Evolutionary conservation across 768 basidiomycete genomes (phyloP).

Genomic region (Cyathus striatus): DNA sequence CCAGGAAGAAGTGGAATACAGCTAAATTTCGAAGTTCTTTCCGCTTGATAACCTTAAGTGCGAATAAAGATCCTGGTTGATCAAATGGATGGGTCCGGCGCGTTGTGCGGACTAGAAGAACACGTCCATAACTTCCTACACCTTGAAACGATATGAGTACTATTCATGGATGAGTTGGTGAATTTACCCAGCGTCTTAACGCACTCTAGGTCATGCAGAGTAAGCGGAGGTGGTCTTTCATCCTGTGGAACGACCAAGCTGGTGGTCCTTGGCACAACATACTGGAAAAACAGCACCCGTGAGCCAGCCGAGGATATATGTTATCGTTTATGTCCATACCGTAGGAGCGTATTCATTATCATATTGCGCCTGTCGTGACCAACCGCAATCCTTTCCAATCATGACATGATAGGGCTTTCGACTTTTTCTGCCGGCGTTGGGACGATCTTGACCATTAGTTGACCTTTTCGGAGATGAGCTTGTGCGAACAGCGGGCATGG

Average conservation of each 20-base stretch:
- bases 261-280: too few relatives aligned
- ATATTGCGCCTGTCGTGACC: too few relatives aligned
- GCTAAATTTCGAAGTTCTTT: conserved; percentile 16
- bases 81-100: conserved; percentile 24
- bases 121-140: conserved; percentile 33
- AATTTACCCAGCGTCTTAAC: conserved; percentile 32
- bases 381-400: too few relatives aligned
- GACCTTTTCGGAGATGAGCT: conserved; percentile 4
- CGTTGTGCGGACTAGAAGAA: conserved; percentile 34
- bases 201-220: conserved; percentile 35
- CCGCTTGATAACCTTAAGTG: conserved; percentile 39
- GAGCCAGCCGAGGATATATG: too few relatives aligned
- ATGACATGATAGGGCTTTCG: too few relatives aligned
- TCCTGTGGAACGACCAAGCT: conserved; percentile 17
- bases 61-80: conserved; percentile 31
- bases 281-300: too few relatives aligned
- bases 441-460: too few relatives aligned
- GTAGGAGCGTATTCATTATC: too few relatives aligned
- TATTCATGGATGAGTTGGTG: background rate
- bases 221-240: conserved; percentile 30
- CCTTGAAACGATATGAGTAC: conserved; percentile 21
- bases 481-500: conserved; percentile 3
- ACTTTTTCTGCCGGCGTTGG: too few relatives aligned
- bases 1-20: conserved; percentile 1
- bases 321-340: too few relatives aligned